These are phyloP conservation scores for Thelonectria rubi DNA, from an alignment of 2,329 filamentous ascomycete genomes.

Conservation along the genomic window DNA sequence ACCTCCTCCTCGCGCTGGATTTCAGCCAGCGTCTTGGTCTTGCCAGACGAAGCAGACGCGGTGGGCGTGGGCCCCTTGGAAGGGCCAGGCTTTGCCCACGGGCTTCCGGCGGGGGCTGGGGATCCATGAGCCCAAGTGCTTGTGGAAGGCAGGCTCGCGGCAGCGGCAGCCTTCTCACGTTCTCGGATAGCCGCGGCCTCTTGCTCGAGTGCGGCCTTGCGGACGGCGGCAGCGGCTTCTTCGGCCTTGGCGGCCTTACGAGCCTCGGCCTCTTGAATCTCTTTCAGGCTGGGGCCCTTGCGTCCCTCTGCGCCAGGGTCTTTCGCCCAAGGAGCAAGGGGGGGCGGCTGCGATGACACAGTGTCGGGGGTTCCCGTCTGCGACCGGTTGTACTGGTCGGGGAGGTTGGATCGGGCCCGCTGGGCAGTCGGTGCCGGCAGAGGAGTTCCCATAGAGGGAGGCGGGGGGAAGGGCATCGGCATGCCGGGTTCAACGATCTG, in stretches of 20 bases:
- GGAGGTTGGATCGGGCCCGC: constrained; percentile 82
- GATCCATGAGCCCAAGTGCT: constrained; percentile 90
- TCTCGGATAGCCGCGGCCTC: constrained; percentile 71
- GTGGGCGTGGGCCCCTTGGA: constrained; percentile 50
- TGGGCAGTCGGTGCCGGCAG: constrained; percentile 90
- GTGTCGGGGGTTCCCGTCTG: constrained; percentile 79
- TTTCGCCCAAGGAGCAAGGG: constrained; percentile 94
- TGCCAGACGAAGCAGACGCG: constrained; percentile 40
- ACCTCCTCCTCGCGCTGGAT: constrained; percentile 95
- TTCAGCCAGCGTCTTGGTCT: constrained; percentile 92
- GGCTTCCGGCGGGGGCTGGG: constrained; percentile 70
- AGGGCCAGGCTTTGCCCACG: constrained; percentile 73
- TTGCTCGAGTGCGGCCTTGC: constrained; percentile 81
- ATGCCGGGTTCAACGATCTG: constrained; percentile 68
- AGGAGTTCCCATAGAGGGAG: constrained; percentile 74
- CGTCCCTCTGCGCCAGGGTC: constrained; percentile 75
- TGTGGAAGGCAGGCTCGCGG: constrained; percentile 74
- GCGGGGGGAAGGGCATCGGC: constrained; percentile 78
- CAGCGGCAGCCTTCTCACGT: constrained; percentile 65
- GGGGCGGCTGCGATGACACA: constrained; percentile 64
- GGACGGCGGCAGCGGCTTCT: constrained; percentile 78
- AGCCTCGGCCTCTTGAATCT: constrained; percentile 96
- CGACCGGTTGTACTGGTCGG: constrained; percentile 76
- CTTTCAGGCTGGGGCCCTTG: constrained; percentile 90
- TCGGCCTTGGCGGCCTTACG: constrained; percentile 91